phyloP scores from a whole-genome alignment of 805 yeast species.

The Saccharomycopsis selenospora region DNA sequence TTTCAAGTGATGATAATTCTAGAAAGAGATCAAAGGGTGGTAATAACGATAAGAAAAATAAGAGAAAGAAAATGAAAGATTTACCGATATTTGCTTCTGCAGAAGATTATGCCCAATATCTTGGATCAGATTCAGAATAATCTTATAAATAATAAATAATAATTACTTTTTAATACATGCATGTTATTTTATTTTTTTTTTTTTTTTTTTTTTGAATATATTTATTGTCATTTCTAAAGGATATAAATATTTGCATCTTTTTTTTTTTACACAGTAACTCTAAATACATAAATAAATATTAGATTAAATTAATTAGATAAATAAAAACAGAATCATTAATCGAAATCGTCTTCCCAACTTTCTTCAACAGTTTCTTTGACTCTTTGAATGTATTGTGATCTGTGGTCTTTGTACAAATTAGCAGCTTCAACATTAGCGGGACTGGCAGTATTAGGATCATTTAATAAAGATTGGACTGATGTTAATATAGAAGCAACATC shows the following conservation, averaged over 20 bases:
- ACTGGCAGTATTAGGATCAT: constrained; percentile 93
- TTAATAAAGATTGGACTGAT: constrained; percentile 81
- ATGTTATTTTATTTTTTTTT: no score
- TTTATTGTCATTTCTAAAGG: no score
- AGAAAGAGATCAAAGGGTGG: constrained; percentile 25
- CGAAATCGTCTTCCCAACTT: constrained; percentile 79
- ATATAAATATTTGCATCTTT: no score
- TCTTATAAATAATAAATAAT: no score
- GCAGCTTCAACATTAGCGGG: constrained; percentile 99
- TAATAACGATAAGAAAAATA: constrained; percentile 33
- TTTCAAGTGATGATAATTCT: constrained; percentile 21
- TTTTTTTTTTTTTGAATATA: no score
- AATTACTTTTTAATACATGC: no score
- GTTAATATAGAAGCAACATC: constrained; percentile 95
- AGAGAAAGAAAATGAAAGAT: constrained; percentile 52
- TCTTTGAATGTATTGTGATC: constrained; percentile 82
- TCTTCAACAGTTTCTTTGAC: constrained; percentile 93
- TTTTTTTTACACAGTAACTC: no score
- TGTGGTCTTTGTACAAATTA: constrained; percentile 87
- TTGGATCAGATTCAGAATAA: constrained; percentile 58
- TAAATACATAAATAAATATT: no score
- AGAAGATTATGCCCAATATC: constrained; percentile 73
- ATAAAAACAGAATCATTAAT: constrained; percentile 14
- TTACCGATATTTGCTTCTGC: constrained; percentile 85
- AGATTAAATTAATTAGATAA: no score